Evolutionary conservation across 495 filamentous ascomycete genomes (phyloP), one percentile per base, ranked within the genome.

Genomic region (Penicillium ochrochloron): DNA sequence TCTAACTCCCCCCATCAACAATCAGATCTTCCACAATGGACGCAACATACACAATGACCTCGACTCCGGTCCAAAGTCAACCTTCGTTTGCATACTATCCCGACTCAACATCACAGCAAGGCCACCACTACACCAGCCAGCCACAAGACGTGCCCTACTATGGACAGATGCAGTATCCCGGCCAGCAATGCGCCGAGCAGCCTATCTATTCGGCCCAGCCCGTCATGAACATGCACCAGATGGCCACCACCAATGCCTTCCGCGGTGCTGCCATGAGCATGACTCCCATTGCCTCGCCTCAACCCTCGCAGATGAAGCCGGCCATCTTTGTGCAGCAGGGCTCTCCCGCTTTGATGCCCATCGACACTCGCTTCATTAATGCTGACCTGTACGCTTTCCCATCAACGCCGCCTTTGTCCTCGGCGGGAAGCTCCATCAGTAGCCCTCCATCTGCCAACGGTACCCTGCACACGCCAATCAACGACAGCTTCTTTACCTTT

Each of bases 71-170:
- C 72, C 90, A 90, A 83, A 90, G 88, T 50, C 91, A 92, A 72
- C 84, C 91, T 58, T 81, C 90, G 19, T 97, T 96, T 84, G 93
- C 91, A 86, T 97, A 94, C 83, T 98, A 97, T 80, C 89, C 86
- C 61, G 92, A 94, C 59, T 85, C 88, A 51, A 89, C 84, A 72
- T 81, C 85, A 51, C 90, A 96, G 75, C 86, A 94, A 73, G 89
- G 90, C 34, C 90, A 92, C 34, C 90, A 92, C 73, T 97, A 93
- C 83, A 85, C 89, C 64, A 87, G 88, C 58, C 91, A 93, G 59
- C 92, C 92, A 55, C 73, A 79, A 61, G 78, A 83, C 53, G 67
- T 79, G 68, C 62, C 71, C 59, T 84, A 81, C 75, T 76, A 84
- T 79, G 72, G 77, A 62, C 76, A 82, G 75, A 73, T 87, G 82